Conservation (phyloP, 2,329 filamentous ascomycete species). For the Catunica adiposa region DNA sequence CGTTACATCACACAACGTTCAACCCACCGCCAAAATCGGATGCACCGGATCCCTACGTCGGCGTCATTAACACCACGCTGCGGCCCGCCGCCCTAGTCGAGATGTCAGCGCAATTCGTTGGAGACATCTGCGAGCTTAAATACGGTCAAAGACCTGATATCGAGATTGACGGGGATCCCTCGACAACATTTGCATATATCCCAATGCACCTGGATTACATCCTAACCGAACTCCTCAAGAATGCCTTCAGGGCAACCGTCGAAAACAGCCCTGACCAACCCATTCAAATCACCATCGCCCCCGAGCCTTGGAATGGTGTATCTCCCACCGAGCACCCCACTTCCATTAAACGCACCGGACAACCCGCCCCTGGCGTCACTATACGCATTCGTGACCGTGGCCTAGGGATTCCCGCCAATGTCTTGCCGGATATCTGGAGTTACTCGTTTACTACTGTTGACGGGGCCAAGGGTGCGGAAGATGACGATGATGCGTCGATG, state of each 20-base stretch:
- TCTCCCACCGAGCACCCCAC: constrained; percentile 13
- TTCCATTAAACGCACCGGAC: constrained; percentile 41
- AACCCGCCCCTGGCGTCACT: constrained; percentile 62
- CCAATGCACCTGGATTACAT: constrained; percentile 97
- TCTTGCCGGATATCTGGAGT: constrained; percentile 79
- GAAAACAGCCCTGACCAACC: constrained; percentile 66
- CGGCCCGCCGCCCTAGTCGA: constrained; percentile 68
- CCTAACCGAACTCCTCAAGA: constrained; percentile 88
- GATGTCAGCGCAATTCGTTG: constrained; percentile 75
- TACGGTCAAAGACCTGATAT: constrained; percentile 77
- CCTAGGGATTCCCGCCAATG: constrained; percentile 74
- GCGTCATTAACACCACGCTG: constrained; percentile 84
- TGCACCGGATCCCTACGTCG: constrained; percentile 56
- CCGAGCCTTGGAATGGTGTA: constrained; percentile 29
- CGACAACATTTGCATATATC: constrained; percentile 82
- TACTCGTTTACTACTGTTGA: constrained; percentile 95
- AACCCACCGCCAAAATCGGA: constrained; percentile 36
- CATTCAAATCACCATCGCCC: constrained; percentile 82
- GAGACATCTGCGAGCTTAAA: constrained; percentile 89
- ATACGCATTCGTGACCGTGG: constrained; percentile 93
- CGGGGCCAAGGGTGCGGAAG: neutral
- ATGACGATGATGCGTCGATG: neutral
- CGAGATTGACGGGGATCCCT: constrained; percentile 67
- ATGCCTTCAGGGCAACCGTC: constrained; percentile 84
- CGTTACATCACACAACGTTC: constrained; percentile 52